These are phyloP conservation scores for Mycena leptocephala DNA, from an alignment of 768 basidiomycete species.

Conservation along the genomic window DNA sequence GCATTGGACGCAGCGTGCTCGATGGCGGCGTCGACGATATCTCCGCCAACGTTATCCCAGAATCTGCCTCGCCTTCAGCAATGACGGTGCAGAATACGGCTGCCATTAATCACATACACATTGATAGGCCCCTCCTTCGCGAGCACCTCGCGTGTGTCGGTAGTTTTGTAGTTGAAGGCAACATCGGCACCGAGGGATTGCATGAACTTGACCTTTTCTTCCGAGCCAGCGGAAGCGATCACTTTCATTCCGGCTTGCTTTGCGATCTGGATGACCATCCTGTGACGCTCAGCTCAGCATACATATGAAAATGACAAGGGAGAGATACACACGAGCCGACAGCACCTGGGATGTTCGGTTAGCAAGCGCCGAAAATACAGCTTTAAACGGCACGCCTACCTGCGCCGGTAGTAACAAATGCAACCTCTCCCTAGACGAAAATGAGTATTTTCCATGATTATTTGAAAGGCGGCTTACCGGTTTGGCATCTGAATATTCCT, in stretches of 20 bases:
- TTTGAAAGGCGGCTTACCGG: background rate
- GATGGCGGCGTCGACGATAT: constrained; percentile 57
- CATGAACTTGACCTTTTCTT: constrained; percentile 22
- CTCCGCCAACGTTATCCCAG: constrained; percentile 24
- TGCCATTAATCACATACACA: background rate
- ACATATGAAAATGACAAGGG: too few species aligned
- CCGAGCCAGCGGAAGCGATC: constrained; percentile 12
- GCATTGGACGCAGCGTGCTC: constrained; percentile 49
- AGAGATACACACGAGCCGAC: constrained; percentile 4
- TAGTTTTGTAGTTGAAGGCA: constrained; percentile 19
- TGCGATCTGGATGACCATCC: constrained; percentile 15
- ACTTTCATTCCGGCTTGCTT: constrained; percentile 11
- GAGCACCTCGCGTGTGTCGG: background rate
- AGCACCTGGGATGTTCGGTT: background rate
- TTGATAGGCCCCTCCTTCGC: constrained; percentile 6
- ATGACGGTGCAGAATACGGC: background rate
- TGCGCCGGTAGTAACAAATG: constrained; percentile 4
- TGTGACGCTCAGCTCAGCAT: background rate
- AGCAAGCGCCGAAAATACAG: background rate
- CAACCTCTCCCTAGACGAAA: background rate
- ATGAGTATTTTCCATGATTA: background rate
- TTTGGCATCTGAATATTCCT: background rate
- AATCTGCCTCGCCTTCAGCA: background rate
- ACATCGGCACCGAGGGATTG: background rate
- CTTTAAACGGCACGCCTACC: background rate